Percentiles rank a stretch among this genome's conserved stretches.
Evolutionary conservation across 768 basidiomycete species (phyloP).

Genomic region (Leccinum imitatum): DNA sequence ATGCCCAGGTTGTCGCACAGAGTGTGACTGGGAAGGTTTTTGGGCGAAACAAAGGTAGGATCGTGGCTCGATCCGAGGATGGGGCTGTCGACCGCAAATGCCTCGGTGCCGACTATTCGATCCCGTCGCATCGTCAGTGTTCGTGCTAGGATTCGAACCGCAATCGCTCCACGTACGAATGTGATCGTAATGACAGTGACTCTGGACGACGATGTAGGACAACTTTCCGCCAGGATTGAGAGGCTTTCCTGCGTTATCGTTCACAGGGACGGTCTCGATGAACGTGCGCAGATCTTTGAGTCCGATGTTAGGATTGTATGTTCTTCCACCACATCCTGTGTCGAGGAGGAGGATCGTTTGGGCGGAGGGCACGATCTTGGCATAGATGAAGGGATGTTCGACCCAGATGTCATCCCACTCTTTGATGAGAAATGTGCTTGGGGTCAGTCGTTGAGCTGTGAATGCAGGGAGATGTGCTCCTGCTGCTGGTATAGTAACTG

Average conservation of each 20-base stretch:
- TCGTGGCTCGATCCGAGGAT: constrained; percentile 50
- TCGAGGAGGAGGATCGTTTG: constrained; percentile 50
- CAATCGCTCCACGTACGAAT: constrained; percentile 47
- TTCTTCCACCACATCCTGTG: constrained; percentile 54
- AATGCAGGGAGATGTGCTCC: constrained; percentile 29
- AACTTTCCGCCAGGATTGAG: constrained; percentile 43
- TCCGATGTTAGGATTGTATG: constrained; percentile 38
- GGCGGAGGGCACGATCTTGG: constrained; percentile 40
- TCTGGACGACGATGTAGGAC: constrained; percentile 48
- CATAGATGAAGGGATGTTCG: constrained; percentile 57
- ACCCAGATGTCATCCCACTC: constrained; percentile 52
- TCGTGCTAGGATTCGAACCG: not conserved
- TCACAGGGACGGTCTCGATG: constrained; percentile 45
- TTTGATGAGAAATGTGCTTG: constrained; percentile 43
- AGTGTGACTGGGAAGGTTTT: constrained; percentile 44
- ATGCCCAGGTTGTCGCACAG: constrained; percentile 45
- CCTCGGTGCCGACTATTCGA: constrained; percentile 43
- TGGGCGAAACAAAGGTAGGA: constrained; percentile 42
- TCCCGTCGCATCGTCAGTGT: not conserved
- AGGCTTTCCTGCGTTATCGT: constrained; percentile 42
- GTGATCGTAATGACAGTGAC: constrained; percentile 60
- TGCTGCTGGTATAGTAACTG: not conserved
- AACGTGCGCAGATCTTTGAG: constrained; percentile 47
- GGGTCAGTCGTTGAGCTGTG: constrained; percentile 34
- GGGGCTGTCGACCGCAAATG: constrained; percentile 46